phyloP scores from a whole-genome alignment of 441 rosid genomes.

The Syzygium malaccense region DNA sequence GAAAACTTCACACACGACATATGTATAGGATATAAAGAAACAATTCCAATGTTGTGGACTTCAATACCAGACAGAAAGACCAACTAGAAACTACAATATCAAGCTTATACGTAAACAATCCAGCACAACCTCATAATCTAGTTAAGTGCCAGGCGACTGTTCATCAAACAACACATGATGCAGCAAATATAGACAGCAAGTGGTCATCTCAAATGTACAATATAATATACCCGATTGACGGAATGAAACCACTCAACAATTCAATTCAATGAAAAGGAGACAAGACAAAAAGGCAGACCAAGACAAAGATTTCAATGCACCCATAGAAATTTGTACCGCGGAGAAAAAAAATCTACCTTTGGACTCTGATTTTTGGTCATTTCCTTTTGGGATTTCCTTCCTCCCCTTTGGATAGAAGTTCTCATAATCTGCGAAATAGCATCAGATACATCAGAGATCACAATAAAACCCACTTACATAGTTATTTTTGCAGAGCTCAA shows the following conservation, averaged over 20 bases:
- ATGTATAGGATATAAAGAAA: not conserved
- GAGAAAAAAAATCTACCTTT: slow-evolving; percentile 29
- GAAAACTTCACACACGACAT: not conserved
- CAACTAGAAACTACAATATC: not conserved
- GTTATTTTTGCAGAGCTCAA: not conserved
- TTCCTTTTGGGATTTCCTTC: slow-evolving; percentile 51
- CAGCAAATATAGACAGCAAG: not conserved
- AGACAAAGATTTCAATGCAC: not conserved
- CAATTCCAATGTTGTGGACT: not conserved
- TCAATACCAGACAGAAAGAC: not conserved
- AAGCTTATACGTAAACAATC: not conserved
- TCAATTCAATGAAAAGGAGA: not conserved
- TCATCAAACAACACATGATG: not conserved
- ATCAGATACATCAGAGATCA: not conserved
- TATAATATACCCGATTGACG: not conserved
- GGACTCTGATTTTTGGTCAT: slow-evolving; percentile 52
- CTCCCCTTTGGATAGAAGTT: slow-evolving; percentile 53
- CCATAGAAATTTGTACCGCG: not conserved
- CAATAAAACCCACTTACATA: not conserved
- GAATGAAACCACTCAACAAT: not conserved
- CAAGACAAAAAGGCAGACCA: not conserved
- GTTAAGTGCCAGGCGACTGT: not conserved
- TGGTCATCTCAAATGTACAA: not conserved
- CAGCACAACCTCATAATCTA: not conserved
- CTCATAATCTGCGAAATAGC: slow-evolving; percentile 45